Evolutionary conservation across 1,284 basidiomycete genomes (phyloP).

Genomic region (Pseudozyma tsukubaensis): DNA sequence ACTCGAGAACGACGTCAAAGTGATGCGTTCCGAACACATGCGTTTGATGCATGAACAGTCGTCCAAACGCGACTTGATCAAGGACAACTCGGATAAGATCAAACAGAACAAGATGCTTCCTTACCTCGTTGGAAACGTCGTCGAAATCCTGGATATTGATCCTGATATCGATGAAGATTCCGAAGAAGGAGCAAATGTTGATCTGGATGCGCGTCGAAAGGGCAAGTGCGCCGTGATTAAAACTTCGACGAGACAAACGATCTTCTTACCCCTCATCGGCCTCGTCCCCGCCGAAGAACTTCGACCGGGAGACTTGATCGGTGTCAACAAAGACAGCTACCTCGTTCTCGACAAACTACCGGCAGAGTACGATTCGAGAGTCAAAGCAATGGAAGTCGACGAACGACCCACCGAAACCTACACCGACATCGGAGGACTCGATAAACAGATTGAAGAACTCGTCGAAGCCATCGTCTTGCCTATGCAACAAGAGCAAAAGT

Average conservation of each 20-base stretch:
- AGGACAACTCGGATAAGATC: constrained; percentile 97
- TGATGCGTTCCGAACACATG: constrained; percentile 77
- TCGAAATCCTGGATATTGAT: constrained; percentile 86
- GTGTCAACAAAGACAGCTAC: constrained; percentile 99
- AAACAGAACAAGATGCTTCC: constrained; percentile 99
- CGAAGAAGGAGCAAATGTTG: constrained; percentile 83
- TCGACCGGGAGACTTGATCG: constrained; percentile 91
- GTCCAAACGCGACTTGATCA: constrained; percentile 97
- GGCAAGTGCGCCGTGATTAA: constrained; percentile 99
- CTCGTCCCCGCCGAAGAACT: constrained; percentile 92
- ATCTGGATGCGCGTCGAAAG: constrained; percentile 91
- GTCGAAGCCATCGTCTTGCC: constrained; percentile 83
- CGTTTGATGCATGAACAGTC: constrained; percentile 92
- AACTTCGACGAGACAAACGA: constrained; percentile 93
- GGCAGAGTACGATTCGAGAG: constrained; percentile 80
- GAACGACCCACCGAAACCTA: constrained; percentile 82
- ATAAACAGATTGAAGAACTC: constrained; percentile 84
- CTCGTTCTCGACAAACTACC: constrained; percentile 90
- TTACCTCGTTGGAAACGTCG: constrained; percentile 95
- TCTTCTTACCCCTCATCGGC: constrained; percentile 97
- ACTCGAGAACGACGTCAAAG: constrained; percentile 67
- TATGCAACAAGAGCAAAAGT: constrained; percentile 84
- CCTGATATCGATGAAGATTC: constrained; percentile 88
- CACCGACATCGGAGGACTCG: constrained; percentile 81
- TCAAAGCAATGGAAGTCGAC: constrained; percentile 93